phyloP scores from a whole-genome alignment of 2,329 filamentous ascomycete genomes.

The Decorospora gaudefroyi region DNA sequence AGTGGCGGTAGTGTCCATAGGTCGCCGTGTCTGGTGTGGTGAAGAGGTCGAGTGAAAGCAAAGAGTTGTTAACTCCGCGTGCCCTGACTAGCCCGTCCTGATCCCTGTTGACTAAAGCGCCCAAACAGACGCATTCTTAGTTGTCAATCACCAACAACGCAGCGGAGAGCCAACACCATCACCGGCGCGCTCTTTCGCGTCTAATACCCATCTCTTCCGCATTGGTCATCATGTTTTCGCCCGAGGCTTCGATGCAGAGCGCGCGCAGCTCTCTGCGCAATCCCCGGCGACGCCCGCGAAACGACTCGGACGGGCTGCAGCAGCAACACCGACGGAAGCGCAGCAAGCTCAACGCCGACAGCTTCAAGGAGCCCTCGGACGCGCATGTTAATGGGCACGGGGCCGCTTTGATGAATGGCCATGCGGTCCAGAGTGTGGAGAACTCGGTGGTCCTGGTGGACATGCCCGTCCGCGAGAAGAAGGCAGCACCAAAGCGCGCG shows the following conservation, averaged over 20 bases:
- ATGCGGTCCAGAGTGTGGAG: constrained; percentile 35
- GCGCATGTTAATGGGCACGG: constrained; percentile 44
- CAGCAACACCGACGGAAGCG: constrained; percentile 53
- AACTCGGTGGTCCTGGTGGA: constrained; percentile 42
- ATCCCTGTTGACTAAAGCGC: constrained; percentile 23
- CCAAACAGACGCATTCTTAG: constrained; percentile 24
- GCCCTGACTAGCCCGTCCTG: too few relatives aligned
- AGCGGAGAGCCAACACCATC: constrained; percentile 26
- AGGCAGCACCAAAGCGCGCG: constrained; percentile 55
- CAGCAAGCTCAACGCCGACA: constrained; percentile 53
- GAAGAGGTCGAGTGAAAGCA: neutral
- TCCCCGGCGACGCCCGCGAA: constrained; percentile 53
- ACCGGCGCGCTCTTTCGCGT: constrained; percentile 42
- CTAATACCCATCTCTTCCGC: constrained; percentile 12
- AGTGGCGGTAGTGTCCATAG: too few relatives aligned
- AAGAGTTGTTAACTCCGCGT: neutral
- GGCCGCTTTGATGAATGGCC: constrained; percentile 37
- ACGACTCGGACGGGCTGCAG: constrained; percentile 51
- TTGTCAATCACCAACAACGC: constrained; percentile 24
- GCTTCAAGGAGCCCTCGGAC: constrained; percentile 39
- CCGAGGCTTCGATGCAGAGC: constrained; percentile 44
- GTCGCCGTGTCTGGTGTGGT: too few relatives aligned
- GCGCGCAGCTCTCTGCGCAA: constrained; percentile 51
- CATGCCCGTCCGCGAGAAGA: constrained; percentile 51
- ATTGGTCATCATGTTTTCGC: constrained; percentile 46